Conservation (phyloP, 805 yeast genomes). For the Myxozyma vanderwaltii region DNA sequence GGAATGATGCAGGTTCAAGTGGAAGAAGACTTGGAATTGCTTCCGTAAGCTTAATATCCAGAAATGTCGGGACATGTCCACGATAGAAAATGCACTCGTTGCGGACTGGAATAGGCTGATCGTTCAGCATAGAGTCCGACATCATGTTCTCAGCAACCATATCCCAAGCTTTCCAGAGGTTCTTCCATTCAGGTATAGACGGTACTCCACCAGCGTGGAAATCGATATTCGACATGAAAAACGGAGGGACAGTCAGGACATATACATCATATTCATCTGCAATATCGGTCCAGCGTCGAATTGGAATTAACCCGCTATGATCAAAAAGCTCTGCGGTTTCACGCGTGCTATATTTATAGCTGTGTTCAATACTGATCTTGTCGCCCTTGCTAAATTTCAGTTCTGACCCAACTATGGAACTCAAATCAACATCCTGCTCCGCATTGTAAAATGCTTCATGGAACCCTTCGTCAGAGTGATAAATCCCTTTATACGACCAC, state of each 20-base stretch:
- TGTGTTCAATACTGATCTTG: slow-evolving; percentile 27
- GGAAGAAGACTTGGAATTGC: slow-evolving; percentile 9
- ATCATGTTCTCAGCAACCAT: slow-evolving; percentile 26
- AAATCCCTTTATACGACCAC: slow-evolving; percentile 31
- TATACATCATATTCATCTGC: slow-evolving; percentile 23
- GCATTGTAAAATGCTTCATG: slow-evolving; percentile 34
- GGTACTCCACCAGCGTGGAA: slow-evolving; percentile 18
- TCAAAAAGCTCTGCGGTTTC: slow-evolving; percentile 25
- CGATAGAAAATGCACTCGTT: slow-evolving; percentile 35
- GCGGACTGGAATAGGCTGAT: slow-evolving; percentile 33
- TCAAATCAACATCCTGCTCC: slow-evolving; percentile 11
- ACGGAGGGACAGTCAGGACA: slow-evolving; percentile 18
- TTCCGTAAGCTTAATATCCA: slow-evolving; percentile 32
- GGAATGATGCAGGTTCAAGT: slow-evolving; percentile 16
- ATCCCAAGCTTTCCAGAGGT: slow-evolving; percentile 35
- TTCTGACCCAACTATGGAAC: background rate
- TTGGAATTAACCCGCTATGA: slow-evolving; percentile 12
- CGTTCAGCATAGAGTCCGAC: slow-evolving; percentile 22
- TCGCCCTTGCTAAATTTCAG: slow-evolving; percentile 18
- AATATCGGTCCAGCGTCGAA: slow-evolving; percentile 22
- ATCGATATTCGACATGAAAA: background rate
- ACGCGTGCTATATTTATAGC: slow-evolving; percentile 29
- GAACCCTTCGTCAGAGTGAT: slow-evolving; percentile 27
- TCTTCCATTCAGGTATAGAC: slow-evolving; percentile 25
- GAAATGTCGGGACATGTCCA: slow-evolving; percentile 36